These are phyloP conservation scores for Pholiota microspora DNA, from an alignment of 768 basidiomycete genomes.

Conservation along the genomic window DNA sequence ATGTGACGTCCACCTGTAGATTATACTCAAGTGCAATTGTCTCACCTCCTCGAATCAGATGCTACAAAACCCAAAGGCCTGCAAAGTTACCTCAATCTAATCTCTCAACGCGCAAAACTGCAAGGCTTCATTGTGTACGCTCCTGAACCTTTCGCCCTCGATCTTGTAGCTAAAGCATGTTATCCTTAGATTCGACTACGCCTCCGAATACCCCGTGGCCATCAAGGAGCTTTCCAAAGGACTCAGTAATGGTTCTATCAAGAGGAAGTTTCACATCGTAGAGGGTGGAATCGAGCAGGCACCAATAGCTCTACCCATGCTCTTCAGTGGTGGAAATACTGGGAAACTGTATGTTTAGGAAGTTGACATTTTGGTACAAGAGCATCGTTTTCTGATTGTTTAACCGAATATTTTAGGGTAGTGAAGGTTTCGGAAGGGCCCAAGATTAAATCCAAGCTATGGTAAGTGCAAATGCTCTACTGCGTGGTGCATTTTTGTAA, in stretches of 20 bases:
- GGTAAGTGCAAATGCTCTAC: conserved; percentile 7
- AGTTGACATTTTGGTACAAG: no score
- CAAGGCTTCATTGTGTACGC: conserved; percentile 82
- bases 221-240: conserved; percentile 54
- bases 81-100: conserved; percentile 64
- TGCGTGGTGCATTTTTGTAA: neutral
- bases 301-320: conserved; percentile 62
- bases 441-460: conserved; percentile 30
- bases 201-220: conserved; percentile 53
- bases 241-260: conserved; percentile 67
- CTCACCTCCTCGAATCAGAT: conserved; percentile 35
- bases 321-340: conserved; percentile 75
- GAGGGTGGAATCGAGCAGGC: conserved; percentile 71
- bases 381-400: conserved; percentile 4
- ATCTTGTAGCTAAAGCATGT: neutral
- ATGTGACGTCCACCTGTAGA: conserved; percentile 22
- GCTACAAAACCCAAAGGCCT: conserved; percentile 61
- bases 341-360: conserved; percentile 61
- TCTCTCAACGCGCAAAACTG: conserved; percentile 74
- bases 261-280: conserved; percentile 78
- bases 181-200: conserved; percentile 70
- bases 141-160: neutral
- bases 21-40: neutral
- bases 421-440: conserved; percentile 54
- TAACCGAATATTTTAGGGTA: conserved; percentile 36